Evolutionary conservation across 164 flowering plant genomes (phyloP), one percentile per base, ranked within the genome.

Genomic region (Houttuynia cordata): DNA sequence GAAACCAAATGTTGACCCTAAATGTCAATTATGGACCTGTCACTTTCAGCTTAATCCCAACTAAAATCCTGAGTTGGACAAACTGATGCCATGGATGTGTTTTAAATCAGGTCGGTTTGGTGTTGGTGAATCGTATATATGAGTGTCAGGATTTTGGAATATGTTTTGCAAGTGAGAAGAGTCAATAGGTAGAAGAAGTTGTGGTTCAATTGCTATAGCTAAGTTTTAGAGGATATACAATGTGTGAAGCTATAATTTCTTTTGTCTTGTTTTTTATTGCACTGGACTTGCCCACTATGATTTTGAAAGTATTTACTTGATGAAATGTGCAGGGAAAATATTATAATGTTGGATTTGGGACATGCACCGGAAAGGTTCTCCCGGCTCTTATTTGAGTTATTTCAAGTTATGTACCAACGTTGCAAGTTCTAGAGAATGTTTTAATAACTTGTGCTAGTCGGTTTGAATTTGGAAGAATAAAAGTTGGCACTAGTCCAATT

Each of bases 311-410:
- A 57, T 47, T 30, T 30, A 30, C 2, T 30, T 30, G 37, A 30
- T 30, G 37, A 30, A 30, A 2, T 30, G 37, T 86, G 76, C 88
- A 93, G 98, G 99, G 97, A 17, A 70, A 81, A 60, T 93, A 87
- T 55, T 94, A 81, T 78, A 84, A 58, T n/a, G 78, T 94, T 34
- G 99, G 97, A 37, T 94, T 94, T 45, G 97, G 99, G 19, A 78
- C 79, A 19, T 93, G 99, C 80, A 62, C 85, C 0, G 97, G 99
- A 19, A 90, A 78, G 75, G 71, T 93, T 55, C 62, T 86, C 54
- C 93, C 99, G 21, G 71, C 97, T 39, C 71, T 64, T 10, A 62
- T 58, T 13, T 83, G 77, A 80, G 42, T 34, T 57, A 25, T 23
- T 52, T 52, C 23, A 23, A 45, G 49, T 45, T 10, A 45, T 45